phyloP scores from a whole-genome alignment of 2,329 filamentous ascomycete species.

The Thielaviopsis populi region DNA sequence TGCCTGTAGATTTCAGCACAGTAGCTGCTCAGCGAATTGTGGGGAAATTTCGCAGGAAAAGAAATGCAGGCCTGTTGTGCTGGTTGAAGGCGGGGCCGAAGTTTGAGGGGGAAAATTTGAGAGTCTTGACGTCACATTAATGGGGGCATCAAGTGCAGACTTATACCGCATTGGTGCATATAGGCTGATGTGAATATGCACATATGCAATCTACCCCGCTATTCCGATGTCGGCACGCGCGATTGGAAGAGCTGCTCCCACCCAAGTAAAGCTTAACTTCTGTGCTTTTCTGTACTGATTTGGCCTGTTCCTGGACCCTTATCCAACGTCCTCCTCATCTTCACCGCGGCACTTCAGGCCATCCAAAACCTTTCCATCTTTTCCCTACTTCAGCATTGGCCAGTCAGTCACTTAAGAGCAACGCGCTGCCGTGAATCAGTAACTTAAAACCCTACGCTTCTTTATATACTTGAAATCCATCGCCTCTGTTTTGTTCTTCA shows the following conservation, averaged over 20 bases:
- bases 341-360: not conserved
- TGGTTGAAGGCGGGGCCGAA: too few species aligned
- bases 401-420: too few species aligned
- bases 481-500: not conserved
- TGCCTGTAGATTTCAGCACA: not conserved
- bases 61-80: not conserved
- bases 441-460: too few species aligned
- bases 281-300: not conserved
- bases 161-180: not conserved
- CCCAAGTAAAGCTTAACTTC: not conserved
- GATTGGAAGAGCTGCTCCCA: not conserved
- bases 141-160: too few species aligned
- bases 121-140: too few species aligned
- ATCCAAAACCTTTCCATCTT: not conserved
- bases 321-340: not conserved
- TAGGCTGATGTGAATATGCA: not conserved
- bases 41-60: not conserved
- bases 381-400: not conserved
- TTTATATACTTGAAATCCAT: not conserved
- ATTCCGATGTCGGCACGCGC: conserved; percentile 4
- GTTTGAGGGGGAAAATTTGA: too few species aligned
- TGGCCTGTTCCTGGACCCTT: not conserved
- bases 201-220: not conserved
- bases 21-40: not conserved
- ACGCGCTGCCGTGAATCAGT: too few species aligned